Evolutionary conservation across 768 basidiomycete genomes (phyloP), one percentile per base, ranked within the genome.

Genomic region (Mycena vulgaris): DNA sequence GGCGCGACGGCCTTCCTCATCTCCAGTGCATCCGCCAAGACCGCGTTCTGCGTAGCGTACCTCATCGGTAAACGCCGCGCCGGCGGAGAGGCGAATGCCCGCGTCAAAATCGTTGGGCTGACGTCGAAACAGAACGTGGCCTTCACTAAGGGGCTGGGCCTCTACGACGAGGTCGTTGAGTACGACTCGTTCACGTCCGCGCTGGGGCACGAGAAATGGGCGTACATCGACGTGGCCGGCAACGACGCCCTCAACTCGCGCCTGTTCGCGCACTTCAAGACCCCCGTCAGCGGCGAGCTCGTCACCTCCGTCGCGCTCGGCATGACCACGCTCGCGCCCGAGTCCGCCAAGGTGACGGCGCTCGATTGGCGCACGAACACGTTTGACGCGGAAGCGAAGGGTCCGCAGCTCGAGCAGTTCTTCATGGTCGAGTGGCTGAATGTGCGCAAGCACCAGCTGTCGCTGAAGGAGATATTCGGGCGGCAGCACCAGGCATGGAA

Each of bases 351-450:
- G 27, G 75, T 76, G 5, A 71, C 76, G 10, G 73, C 77, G 7
- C 72, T 81, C 27, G 75, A 82, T 42, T 87, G 87, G 87, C 78
- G 72, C 21, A 78, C 77, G 5, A 86, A 85, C 60, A 77, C 80
- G 2, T 80, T 84, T 53, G 72, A 77, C 35, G 56, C 74, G 33
- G 45, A 71, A 0, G 28, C 74, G 2, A 33, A 75, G n/a, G 14
- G 63, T 2, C 31, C 45, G 23, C 63, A 53, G 33, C n/a, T 85
- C 14, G 90, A 91, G 71, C 78, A 79, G 17, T 93, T 93, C 76
- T 93, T 93, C 79, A 91, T 89, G 89, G 85, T 86, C 3, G 89
- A 91, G 77, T 93, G 92, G 92, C 81, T 93, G 2, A 82, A 85
- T 48, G 80, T 85, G 25, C 89, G 91, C 17, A 84, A 81, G 74